A percentile compares a stretch with the other conserved stretches of the same genome.
These are phyloP conservation scores for Apiospora saccharicola DNA, from an alignment of 2,329 filamentous ascomycete genomes.

Conservation along the genomic window DNA sequence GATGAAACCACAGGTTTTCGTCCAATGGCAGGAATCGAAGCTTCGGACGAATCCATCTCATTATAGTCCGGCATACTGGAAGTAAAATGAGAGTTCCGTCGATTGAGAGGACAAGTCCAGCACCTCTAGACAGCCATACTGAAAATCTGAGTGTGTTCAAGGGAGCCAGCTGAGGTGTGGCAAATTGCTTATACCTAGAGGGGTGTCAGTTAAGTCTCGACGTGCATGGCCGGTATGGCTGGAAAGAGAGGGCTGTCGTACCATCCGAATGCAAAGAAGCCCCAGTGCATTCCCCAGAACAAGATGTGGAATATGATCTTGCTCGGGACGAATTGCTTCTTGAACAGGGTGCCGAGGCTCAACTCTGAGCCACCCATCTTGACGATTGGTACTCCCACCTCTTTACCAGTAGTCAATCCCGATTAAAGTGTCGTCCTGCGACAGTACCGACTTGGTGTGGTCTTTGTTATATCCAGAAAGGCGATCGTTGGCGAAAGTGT, in stretches of 20 bases:
- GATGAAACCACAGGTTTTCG: slow-evolving; percentile 96
- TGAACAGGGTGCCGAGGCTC: slow-evolving; percentile 49
- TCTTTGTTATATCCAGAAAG: slow-evolving; percentile 27
- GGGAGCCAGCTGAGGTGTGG: slow-evolving; percentile 71
- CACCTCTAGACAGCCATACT: slow-evolving; percentile 95
- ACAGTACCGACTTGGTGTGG: slow-evolving; percentile 45
- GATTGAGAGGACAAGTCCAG: slow-evolving; percentile 83
- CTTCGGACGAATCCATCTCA: slow-evolving; percentile 86
- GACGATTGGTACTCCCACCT: slow-evolving; percentile 45
- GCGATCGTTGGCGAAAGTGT: neutral
- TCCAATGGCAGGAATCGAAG: slow-evolving; percentile 90
- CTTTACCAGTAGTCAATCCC: slow-evolving; percentile 42
- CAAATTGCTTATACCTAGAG: slow-evolving; percentile 78
- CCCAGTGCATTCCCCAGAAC: slow-evolving; percentile 82
- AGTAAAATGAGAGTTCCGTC: slow-evolving; percentile 89
- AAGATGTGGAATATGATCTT: slow-evolving; percentile 83
- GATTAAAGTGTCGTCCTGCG: slow-evolving; percentile 61
- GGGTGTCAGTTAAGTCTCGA: neutral
- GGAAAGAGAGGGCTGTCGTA: slow-evolving; percentile 52
- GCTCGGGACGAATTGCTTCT: slow-evolving; percentile 70
- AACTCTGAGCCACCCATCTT: slow-evolving; percentile 45
- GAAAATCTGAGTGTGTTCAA: slow-evolving; percentile 87
- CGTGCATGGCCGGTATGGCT: neutral
- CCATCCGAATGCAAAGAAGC: slow-evolving; percentile 86
- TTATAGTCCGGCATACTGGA: slow-evolving; percentile 91